Evolutionary conservation across 306 rosid genomes (phyloP), one percentile per base, ranked within the genome.

Genomic region (Luffa acutangula): DNA sequence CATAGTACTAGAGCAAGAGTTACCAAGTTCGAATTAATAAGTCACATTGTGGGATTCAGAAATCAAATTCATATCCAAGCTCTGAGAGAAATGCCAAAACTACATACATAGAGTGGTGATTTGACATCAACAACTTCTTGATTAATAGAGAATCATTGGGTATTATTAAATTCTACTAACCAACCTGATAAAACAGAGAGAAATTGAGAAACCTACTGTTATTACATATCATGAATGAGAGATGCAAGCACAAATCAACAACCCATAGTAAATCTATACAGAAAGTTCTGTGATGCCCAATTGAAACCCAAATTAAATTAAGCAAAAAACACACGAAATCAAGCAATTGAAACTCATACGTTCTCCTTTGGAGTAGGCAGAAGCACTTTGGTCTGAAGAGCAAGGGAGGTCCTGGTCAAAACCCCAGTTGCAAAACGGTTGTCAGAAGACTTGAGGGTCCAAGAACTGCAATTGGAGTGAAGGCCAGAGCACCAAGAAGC

Each of bases 401-500:
- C 80, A 78, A 82, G 72, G 39, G 97, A 85, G 48, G 42, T 56
- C 49, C 78, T 85, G 59, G 76, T 34, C 41, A 81, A 10, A 83
- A 81, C 74, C 31, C 83, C 86, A 81, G 33, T 25, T 73, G 78
- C 12, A 11, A 84, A 57, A 78, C 85, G 84, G 14, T 72, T 77
- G 74, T 76, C 85, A 51, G 57, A 80, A 66, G 85, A 72, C 78
- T 66, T 90, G n/a, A 79, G 56, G 82, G 81, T 67, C 80, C 69
- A 51, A 74, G 41, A 75, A 51, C 77, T 78, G 76, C 6, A 20
- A 81, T 49, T 80, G 83, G 86, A 85, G 80, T 77, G 91, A 83
- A 83, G 72, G 54, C 87, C 89, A 69, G 84, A 63, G 74, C 82
- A 54, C 82, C 81, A 93, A 83, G 89, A 87, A 86, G 90, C 85